phyloP scores from a whole-genome alignment of 441 rosid species.

The Daphne laureola region DNA sequence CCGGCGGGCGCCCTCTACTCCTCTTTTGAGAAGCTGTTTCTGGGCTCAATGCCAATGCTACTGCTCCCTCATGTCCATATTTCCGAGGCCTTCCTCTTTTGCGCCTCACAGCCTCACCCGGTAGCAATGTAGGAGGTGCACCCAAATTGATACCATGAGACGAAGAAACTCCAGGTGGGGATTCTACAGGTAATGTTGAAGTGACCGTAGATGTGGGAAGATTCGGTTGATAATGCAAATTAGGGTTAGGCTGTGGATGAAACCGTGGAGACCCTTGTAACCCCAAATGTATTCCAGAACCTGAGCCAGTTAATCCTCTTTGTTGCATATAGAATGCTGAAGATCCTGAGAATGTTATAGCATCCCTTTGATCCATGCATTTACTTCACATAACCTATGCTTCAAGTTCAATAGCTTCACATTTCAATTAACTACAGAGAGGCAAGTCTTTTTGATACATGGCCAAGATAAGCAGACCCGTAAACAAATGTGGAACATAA shows the following conservation, averaged over 20 bases:
- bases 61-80: constrained; percentile 80
- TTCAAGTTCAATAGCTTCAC: constrained; percentile 19
- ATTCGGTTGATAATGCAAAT: constrained; percentile 47
- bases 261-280: constrained; percentile 59
- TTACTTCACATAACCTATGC: constrained; percentile 27
- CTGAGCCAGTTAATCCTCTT: constrained; percentile 62
- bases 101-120: constrained; percentile 55
- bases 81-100: constrained; percentile 94
- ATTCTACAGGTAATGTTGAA: constrained; percentile 54
- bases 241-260: constrained; percentile 47
- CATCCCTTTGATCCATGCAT: constrained; percentile 96
- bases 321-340: constrained; percentile 80
- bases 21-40: constrained; percentile 64
- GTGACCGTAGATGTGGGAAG: constrained; percentile 21
- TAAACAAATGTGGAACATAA: too few species aligned
- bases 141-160: constrained; percentile 45
- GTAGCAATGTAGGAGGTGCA: constrained; percentile 29
- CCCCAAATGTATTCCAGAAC: constrained; percentile 46
- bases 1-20: constrained; percentile 67
- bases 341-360: constrained; percentile 67
- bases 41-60: constrained; percentile 80
- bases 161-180: constrained; percentile 33
- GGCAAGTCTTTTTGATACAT: too few species aligned
- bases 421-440: constrained; percentile 10
- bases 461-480: too few species aligned